Evolutionary conservation across 148 eudicot species (phyloP).

Genomic region (Drosera capensis): DNA sequence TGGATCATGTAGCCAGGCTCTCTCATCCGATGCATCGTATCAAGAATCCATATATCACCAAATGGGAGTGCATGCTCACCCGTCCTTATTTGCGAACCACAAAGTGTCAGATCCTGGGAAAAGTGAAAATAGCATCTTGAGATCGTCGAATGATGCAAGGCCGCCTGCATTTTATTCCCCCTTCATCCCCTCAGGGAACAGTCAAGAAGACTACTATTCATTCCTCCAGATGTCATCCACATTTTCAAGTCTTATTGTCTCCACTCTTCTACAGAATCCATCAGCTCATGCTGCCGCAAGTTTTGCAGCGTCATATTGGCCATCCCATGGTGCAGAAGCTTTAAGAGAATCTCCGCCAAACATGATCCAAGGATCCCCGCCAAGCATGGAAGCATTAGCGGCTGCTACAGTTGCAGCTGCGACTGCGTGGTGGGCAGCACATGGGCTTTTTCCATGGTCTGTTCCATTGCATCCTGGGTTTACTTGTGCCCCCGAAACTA

Average conservation of each 20-base stretch:
- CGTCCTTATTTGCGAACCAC: slow-evolving; percentile 25
- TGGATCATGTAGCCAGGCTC: slow-evolving; percentile 24
- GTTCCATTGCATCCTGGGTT: slow-evolving; percentile 42
- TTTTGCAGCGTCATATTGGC: slow-evolving; percentile 77
- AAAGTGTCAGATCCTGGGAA: slow-evolving; percentile 37
- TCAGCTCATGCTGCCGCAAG: slow-evolving; percentile 91
- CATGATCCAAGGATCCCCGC: slow-evolving; percentile 19
- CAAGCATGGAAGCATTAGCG: slow-evolving; percentile 72
- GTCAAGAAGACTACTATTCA: slow-evolving; percentile 44
- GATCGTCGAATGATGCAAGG: slow-evolving; percentile 28
- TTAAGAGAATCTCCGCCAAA: slow-evolving; percentile 25
- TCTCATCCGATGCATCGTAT: slow-evolving; percentile 31
- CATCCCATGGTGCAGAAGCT: slow-evolving; percentile 28
- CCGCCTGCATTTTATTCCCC: slow-evolving; percentile 43
- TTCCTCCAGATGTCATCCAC: slow-evolving; percentile 51
- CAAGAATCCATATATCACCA: slow-evolving; percentile 38
- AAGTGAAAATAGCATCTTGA: slow-evolving; percentile 31
- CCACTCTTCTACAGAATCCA: slow-evolving; percentile 75
- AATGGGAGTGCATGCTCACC: slow-evolving; percentile 26
- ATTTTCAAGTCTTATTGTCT: slow-evolving; percentile 63
- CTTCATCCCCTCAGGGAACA: slow-evolving; percentile 25
- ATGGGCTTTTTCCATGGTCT: slow-evolving; percentile 59
- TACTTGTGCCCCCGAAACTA: slow-evolving; percentile 26
- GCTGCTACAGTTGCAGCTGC: slow-evolving; percentile 96
- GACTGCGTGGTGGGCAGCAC: slow-evolving; percentile 96